Base-by-base conservation (phyloP, 495 filamentous ascomycete species). In the Lasiosphaeria ovina region DNA sequence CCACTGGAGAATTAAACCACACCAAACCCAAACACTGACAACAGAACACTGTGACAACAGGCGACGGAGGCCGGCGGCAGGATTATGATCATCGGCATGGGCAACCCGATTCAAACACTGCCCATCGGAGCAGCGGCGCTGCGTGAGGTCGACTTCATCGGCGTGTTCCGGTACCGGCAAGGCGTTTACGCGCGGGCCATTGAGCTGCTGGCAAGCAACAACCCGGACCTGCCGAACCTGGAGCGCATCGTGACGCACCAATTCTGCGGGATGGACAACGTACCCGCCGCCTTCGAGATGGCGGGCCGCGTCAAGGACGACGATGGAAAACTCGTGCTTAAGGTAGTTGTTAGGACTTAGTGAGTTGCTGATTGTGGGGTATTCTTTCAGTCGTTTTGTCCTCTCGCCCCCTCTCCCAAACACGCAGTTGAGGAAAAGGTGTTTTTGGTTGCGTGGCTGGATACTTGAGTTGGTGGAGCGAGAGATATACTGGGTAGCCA, bases 1-100 rank as follows among this genome's bases (percentile, higher is more conserved):
- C n/a, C n/a, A n/a, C n/a, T n/a, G n/a, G n/a, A n/a, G n/a, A n/a
- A n/a, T n/a, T n/a, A n/a, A 7, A 42, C 38, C 38, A 42, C 38
- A 42, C 38, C 1, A 42, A 42, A 42, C 12, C 38, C 0, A 42
- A 42, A 8, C 12, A 8, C 38, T 42, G 44, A 9, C 44, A 2
- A 5, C 16, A 5, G 12, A 8, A 47, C 6, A 11, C 4, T 4
- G 16, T 47, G 5, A 47, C 44, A 33, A 35, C 35, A 84, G 81
- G 73, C 89, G 7, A 87, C 91, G 3, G 79, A 81, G 34, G 83
- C 93, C 0, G 93, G 93, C 9, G 91, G 92, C 14, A 85, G 85
- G 52, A 77, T 97, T 42, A 85, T 97, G 75, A 81, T 96, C 58
- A 89, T 98, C 55, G 93, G 93, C n/a, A 97, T 98, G 92, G 93